A percentile compares a stretch with the other conserved stretches of the same genome.
Evolutionary conservation across 805 yeast genomes (phyloP).

Genomic region (Starmerella sp.): DNA sequence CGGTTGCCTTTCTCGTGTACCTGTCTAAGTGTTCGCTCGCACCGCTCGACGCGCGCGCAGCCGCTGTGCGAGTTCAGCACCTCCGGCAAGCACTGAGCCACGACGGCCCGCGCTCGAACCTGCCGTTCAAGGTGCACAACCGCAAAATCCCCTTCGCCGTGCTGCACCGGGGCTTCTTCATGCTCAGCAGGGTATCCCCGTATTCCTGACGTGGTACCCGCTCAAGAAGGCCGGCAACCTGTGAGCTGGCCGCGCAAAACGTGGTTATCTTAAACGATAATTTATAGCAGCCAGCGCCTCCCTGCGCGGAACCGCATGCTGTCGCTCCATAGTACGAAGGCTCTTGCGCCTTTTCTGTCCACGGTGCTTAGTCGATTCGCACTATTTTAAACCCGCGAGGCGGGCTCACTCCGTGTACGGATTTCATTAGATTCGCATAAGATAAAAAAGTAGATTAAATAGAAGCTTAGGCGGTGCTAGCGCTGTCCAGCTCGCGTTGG

Average conservation of each 20-base stretch:
- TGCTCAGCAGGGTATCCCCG: slow-evolving; percentile 60
- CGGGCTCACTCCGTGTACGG: no score
- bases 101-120: slow-evolving; percentile 79
- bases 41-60: slow-evolving; percentile 13
- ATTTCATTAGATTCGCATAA: no score
- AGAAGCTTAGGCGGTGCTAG: no score
- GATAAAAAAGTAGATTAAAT: no score
- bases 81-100: slow-evolving; percentile 30
- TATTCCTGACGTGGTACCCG: slow-evolving; percentile 67
- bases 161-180: slow-evolving; percentile 67
- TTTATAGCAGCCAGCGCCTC: background rate
- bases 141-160: slow-evolving; percentile 81
- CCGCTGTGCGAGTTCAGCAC: slow-evolving; percentile 21
- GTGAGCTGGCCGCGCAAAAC: slow-evolving; percentile 5
- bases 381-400: no score
- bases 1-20: no score
- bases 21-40: no score
- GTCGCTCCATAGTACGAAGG: no score
- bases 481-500: no score
- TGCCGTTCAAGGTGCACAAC: slow-evolving; percentile 90
- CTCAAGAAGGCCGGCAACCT: slow-evolving; percentile 69
- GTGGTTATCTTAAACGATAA: background rate
- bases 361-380: no score
- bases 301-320: no score
- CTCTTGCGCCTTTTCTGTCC: no score